These are phyloP conservation scores for Ophiosphaerella narmari DNA, from an alignment of 2,329 filamentous ascomycete species.

Conservation along the genomic window DNA sequence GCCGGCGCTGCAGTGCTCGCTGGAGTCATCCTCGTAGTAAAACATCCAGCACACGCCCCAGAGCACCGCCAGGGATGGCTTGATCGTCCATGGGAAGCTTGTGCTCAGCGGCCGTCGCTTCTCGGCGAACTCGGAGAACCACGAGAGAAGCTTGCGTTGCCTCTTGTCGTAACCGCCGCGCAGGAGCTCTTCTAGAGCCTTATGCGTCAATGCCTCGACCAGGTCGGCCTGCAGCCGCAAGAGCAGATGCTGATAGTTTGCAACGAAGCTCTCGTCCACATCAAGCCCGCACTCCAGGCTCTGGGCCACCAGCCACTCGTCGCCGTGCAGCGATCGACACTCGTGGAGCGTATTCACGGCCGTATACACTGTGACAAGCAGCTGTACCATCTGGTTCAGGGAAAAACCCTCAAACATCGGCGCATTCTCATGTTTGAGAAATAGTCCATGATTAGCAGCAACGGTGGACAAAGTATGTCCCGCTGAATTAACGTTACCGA, in stretches of 20 bases:
- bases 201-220: conserved; percentile 34
- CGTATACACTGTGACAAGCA: conserved; percentile 36
- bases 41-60: conserved; percentile 53
- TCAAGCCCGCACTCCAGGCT: conserved; percentile 33
- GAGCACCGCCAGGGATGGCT: conserved; percentile 49
- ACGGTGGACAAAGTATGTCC: conserved; percentile 33
- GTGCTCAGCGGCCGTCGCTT: conserved; percentile 47
- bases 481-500: conserved; percentile 27
- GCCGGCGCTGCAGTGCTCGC: conserved; percentile 15
- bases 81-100: conserved; percentile 51
- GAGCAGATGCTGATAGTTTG: conserved; percentile 52
- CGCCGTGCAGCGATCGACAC: conserved; percentile 32
- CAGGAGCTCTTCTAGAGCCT: conserved; percentile 35
- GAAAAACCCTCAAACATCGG: conserved; percentile 35
- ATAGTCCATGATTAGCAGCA: conserved; percentile 38
- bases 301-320: conserved; percentile 38
- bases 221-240: conserved; percentile 45
- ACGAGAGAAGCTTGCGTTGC: conserved; percentile 39
- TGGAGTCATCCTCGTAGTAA: conserved; percentile 23
- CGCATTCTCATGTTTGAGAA: conserved; percentile 41
- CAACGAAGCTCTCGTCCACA: conserved; percentile 45
- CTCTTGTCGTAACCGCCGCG: conserved; percentile 37
- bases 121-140: conserved; percentile 50
- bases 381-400: conserved; percentile 32
- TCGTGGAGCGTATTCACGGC: conserved; percentile 36